Percentiles rank a stretch among this genome's conserved stretches.
phyloP scores from a whole-genome alignment of 2,329 filamentous ascomycete genomes.

The Escovopsis sp. region DNA sequence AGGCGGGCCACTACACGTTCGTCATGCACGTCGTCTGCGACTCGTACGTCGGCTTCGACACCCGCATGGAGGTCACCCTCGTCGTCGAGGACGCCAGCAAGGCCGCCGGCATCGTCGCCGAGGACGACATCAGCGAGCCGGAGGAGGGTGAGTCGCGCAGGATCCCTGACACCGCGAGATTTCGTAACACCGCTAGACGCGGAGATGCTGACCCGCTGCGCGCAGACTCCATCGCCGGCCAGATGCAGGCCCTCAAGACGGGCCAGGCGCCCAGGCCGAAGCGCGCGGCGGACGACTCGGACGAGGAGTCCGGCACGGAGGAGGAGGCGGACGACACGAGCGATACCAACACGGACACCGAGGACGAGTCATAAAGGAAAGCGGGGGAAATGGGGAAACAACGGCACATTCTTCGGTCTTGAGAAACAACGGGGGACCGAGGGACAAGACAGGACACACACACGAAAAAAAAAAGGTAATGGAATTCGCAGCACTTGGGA shows the following conservation, averaged over 20 bases:
- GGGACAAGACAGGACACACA: background rate
- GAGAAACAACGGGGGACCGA: background rate
- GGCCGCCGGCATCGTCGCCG: constrained; percentile 62
- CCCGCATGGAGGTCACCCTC: constrained; percentile 78
- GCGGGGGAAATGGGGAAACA: too few relatives aligned
- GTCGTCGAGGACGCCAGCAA: constrained; percentile 81
- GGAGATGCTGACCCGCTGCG: background rate
- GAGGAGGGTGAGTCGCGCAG: constrained; percentile 82
- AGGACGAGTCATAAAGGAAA: constrained; percentile 36
- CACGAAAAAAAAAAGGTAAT: background rate
- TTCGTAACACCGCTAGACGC: too few relatives aligned
- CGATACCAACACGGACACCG: constrained; percentile 54
- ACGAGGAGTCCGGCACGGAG: constrained; percentile 62
- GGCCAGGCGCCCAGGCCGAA: constrained; percentile 43
- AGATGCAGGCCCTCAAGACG: constrained; percentile 78
- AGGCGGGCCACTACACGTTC: constrained; percentile 86
- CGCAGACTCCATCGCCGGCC: constrained; percentile 73
- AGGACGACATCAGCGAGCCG: constrained; percentile 94
- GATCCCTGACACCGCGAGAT: too few relatives aligned
- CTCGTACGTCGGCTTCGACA: constrained; percentile 88
- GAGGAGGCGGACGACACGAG: constrained; percentile 57
- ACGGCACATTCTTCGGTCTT: too few relatives aligned
- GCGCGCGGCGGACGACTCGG: constrained; percentile 35
- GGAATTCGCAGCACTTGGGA: too few relatives aligned
- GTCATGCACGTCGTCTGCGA: constrained; percentile 89